phyloP scores from a whole-genome alignment of 768 basidiomycete genomes.

The Peribolospora kevripleyi region DNA sequence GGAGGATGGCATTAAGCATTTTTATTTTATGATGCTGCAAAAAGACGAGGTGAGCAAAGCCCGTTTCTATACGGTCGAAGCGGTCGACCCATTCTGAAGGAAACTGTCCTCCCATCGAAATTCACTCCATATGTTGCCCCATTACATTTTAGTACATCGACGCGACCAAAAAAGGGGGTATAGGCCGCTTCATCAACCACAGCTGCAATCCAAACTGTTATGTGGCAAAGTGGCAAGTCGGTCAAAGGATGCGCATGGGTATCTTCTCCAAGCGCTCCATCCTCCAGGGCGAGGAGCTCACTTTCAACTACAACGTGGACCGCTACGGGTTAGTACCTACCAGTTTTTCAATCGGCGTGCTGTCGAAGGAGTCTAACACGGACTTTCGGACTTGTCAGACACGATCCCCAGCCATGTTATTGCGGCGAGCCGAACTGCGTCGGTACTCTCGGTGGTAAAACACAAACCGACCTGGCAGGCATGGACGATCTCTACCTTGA shows the following conservation, averaged over 20 bases:
- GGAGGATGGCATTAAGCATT: conserved; percentile 76
- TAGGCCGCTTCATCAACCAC: conserved; percentile 93
- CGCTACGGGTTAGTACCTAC: conserved; percentile 59
- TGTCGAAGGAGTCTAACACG: neutral
- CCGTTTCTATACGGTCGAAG: neutral
- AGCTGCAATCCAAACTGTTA: conserved; percentile 94
- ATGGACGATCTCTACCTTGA: conserved; percentile 92
- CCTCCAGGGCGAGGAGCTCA: conserved; percentile 19
- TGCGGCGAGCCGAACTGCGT: conserved; percentile 91
- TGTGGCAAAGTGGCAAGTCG: conserved; percentile 94
- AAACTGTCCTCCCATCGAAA: neutral
- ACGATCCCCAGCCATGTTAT: conserved; percentile 81
- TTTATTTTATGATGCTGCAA: conserved; percentile 99
- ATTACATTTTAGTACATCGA: conserved; percentile 52
- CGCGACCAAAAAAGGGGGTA: conserved; percentile 87
- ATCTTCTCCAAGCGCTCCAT: conserved; percentile 65
- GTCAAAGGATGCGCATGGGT: conserved; percentile 73
- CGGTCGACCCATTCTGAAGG: neutral
- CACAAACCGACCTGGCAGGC: conserved; percentile 77
- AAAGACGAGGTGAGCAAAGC: conserved; percentile 64
- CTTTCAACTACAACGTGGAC: conserved; percentile 99
- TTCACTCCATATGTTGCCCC: too few relatives aligned
- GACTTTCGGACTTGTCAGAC: conserved; percentile 26
- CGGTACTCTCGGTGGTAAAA: conserved; percentile 91
- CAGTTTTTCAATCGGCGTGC: neutral